Percentiles rank a stretch among this genome's conserved stretches.
Conservation (phyloP, 768 basidiomycete species). For the Panus rudis region DNA sequence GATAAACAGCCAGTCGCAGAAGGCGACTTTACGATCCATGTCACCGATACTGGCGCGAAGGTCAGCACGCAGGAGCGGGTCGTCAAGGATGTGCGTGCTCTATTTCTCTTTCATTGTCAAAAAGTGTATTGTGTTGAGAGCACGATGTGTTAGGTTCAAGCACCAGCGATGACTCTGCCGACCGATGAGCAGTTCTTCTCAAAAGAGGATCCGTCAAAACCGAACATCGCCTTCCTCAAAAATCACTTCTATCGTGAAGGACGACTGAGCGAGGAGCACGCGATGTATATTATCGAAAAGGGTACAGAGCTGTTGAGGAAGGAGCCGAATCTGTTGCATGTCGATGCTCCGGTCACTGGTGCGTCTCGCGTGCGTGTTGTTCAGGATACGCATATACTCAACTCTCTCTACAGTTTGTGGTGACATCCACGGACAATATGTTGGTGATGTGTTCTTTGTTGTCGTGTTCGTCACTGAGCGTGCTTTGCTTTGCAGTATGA, state of each 20-base stretch:
- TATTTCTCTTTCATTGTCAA: conserved; percentile 5
- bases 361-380: conserved; percentile 21
- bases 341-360: conserved; percentile 99
- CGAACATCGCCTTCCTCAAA: conserved; percentile 93
- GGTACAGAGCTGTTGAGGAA: conserved; percentile 75
- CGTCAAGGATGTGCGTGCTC: conserved; percentile 77
- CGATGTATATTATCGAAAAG: conserved; percentile 86
- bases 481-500: conserved; percentile 45
- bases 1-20: conserved; percentile 44
- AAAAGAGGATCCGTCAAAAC: conserved; percentile 76
- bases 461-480: neutral
- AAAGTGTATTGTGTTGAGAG: conserved; percentile 1
- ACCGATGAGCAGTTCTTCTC: conserved; percentile 94
- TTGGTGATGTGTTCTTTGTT: conserved; percentile 23
- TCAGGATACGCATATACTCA: conserved; percentile 11
- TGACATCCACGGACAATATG: conserved; percentile 99
- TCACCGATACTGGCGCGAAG: conserved; percentile 85
- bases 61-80: conserved; percentile 94
- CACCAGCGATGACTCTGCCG: conserved; percentile 89
- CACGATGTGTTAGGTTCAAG: conserved; percentile 72
- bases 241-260: conserved; percentile 99
- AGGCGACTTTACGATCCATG: conserved; percentile 88
- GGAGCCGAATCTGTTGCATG: conserved; percentile 87
- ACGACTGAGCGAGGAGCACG: conserved; percentile 88
- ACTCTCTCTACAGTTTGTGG: conserved; percentile 51